phyloP scores from a whole-genome alignment of 306 rosid genomes.

The Acacia acuminata region DNA sequence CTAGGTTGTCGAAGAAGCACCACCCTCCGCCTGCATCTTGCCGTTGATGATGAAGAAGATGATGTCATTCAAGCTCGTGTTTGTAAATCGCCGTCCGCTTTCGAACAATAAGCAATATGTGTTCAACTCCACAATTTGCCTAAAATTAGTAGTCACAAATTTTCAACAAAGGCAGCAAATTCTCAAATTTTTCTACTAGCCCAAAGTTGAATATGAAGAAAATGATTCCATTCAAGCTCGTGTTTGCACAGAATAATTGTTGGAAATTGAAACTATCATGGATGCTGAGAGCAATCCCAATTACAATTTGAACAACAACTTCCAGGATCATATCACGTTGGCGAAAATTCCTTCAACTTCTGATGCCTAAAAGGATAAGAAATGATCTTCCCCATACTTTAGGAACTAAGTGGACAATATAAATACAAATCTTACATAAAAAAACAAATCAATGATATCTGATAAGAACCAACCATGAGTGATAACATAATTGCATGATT shows the following conservation, averaged over 20 bases:
- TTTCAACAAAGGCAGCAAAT: too few relatives aligned
- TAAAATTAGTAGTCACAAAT: too few relatives aligned
- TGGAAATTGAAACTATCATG: background rate
- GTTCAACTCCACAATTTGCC: too few relatives aligned
- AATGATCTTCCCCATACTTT: background rate
- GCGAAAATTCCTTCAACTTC: slow-evolving; percentile 11
- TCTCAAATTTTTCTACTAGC: too few relatives aligned
- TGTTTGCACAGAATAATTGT: background rate
- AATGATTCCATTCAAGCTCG: too few relatives aligned
- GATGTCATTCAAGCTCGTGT: too few relatives aligned
- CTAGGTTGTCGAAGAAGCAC: too few relatives aligned
- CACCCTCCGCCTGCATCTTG: too few relatives aligned
- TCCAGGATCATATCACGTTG: slow-evolving; percentile 7
- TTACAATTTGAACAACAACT: background rate
- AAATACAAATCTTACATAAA: background rate
- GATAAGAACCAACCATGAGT: background rate
- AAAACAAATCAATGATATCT: slow-evolving; percentile 1
- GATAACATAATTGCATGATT: background rate
- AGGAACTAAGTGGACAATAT: slow-evolving; percentile 3
- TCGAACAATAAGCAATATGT: too few relatives aligned
- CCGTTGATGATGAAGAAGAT: too few relatives aligned
- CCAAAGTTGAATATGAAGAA: too few relatives aligned
- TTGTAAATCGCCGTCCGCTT: too few relatives aligned
- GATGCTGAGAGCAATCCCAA: background rate
- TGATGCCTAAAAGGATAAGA: background rate